phyloP scores from a whole-genome alignment of 2,329 filamentous ascomycete genomes.

The Amesomyces nigricolor region DNA sequence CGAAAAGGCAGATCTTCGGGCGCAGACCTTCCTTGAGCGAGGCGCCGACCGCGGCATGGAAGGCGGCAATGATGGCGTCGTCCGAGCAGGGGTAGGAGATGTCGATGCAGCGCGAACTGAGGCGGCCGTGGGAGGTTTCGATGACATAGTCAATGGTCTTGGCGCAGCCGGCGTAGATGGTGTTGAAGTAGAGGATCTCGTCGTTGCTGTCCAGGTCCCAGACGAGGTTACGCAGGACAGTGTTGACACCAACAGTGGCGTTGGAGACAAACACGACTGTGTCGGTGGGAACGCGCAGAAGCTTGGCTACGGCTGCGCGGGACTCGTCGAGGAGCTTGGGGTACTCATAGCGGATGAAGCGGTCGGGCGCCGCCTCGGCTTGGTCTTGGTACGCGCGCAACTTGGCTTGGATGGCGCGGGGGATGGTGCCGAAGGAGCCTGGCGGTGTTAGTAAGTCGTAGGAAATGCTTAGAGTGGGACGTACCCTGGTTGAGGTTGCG shows the following conservation, averaged over 20 bases:
- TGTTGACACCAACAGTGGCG: slow-evolving; percentile 73
- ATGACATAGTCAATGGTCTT: slow-evolving; percentile 65
- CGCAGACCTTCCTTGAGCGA: slow-evolving; percentile 52
- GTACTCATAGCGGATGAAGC: slow-evolving; percentile 67
- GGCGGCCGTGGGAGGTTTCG: slow-evolving; percentile 53
- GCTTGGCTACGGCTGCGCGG: slow-evolving; percentile 56
- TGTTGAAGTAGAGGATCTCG: slow-evolving; percentile 71
- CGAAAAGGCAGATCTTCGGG: slow-evolving; percentile 67
- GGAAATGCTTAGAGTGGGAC: slow-evolving; percentile 2
- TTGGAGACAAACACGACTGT: slow-evolving; percentile 75
- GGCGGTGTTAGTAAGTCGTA: slow-evolving; percentile 3
- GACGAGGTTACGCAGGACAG: slow-evolving; percentile 66
- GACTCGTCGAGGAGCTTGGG: slow-evolving; percentile 57
- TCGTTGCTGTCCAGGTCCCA: slow-evolving; percentile 68
- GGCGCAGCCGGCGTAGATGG: slow-evolving; percentile 72
- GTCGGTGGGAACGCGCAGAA: slow-evolving; percentile 60
- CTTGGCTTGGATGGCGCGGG: slow-evolving; percentile 52
- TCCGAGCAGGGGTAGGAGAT: slow-evolving; percentile 67
- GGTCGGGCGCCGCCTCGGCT: slow-evolving; percentile 64
- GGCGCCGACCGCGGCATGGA: slow-evolving; percentile 52
- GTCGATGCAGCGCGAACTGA: slow-evolving; percentile 48
- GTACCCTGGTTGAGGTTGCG: slow-evolving; percentile 74
- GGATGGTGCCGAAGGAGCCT: slow-evolving; percentile 78
- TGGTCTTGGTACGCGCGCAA: slow-evolving; percentile 61
- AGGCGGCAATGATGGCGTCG: slow-evolving; percentile 55